A percentile compares a stretch with the other conserved stretches of the same genome.
Evolutionary conservation across 176 grass and related monocot species (phyloP).

Genomic region (Avena sativa): DNA sequence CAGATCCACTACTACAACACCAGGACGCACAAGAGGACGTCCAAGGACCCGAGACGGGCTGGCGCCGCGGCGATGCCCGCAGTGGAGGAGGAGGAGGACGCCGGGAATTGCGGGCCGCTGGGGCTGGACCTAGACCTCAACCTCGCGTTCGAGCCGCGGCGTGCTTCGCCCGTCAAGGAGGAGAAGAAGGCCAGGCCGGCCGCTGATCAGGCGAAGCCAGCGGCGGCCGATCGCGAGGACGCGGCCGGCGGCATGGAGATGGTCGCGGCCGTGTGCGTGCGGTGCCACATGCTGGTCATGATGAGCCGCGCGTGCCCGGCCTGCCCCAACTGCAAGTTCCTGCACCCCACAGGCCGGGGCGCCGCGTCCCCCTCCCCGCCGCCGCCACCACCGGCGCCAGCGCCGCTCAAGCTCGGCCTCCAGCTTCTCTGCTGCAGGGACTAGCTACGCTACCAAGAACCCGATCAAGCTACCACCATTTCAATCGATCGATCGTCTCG

Average conservation of each 20-base stretch:
- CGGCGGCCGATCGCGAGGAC: background rate
- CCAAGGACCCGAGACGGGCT: conserved; percentile 59
- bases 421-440: conserved; percentile 82
- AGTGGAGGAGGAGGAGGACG: conserved; percentile 45
- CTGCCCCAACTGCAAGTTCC: conserved; percentile 98
- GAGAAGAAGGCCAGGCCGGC: background rate
- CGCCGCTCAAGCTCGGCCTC: conserved; percentile 59
- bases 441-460: conserved; percentile 18
- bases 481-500: background rate
- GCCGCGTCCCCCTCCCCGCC: background rate
- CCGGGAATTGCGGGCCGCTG: conserved; percentile 19
- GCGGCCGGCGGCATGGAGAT: conserved; percentile 61
- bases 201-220: background rate
- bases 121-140: conserved; percentile 86
- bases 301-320: conserved; percentile 71
- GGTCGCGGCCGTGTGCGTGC: conserved; percentile 81
- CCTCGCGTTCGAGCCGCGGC: conserved; percentile 63
- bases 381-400: conserved; percentile 26
- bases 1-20: conserved; percentile 94
- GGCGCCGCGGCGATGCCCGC: background rate
- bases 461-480: background rate
- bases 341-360: conserved; percentile 53
- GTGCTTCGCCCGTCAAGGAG: background rate
- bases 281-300: conserved; percentile 94
- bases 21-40: conserved; percentile 81